phyloP scores from a whole-genome alignment of 805 yeast genomes.

The Ogataea wickerhamii region DNA sequence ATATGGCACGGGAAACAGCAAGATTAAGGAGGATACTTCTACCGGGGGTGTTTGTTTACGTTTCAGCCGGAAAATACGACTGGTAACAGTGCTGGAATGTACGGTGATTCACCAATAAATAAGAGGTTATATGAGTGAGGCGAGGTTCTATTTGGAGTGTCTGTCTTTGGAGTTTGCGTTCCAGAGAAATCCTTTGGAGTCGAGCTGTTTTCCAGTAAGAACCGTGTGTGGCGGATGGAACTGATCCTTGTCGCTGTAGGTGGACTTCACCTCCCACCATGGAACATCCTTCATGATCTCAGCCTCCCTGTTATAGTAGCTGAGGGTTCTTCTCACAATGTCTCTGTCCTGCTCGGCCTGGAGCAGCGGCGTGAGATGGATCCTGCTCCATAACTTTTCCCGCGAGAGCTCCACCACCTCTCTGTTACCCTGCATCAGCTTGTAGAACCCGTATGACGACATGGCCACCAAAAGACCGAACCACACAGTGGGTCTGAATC shows the following conservation, averaged over 20 bases:
- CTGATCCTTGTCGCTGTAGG: constrained; percentile 32
- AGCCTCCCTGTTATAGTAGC: constrained; percentile 66
- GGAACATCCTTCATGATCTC: constrained; percentile 60
- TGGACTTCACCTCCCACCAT: constrained; percentile 55
- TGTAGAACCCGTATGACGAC: constrained; percentile 71
- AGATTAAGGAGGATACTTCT: too few relatives aligned
- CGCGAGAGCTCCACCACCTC: constrained; percentile 73
- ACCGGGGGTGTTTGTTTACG: too few relatives aligned
- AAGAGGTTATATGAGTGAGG: too few relatives aligned
- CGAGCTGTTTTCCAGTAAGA: constrained; percentile 34
- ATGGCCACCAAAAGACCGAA: constrained; percentile 60
- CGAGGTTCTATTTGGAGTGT: constrained; percentile 15
- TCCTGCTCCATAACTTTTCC: constrained; percentile 75
- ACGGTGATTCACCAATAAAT: too few relatives aligned
- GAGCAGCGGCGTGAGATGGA: constrained; percentile 66
- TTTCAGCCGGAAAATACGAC: too few relatives aligned
- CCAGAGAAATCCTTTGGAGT: constrained; percentile 27
- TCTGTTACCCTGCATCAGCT: constrained; percentile 60
- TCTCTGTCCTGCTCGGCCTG: constrained; percentile 83
- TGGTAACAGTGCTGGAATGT: too few relatives aligned
- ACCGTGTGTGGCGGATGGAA: constrained; percentile 38
- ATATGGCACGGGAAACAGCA: too few relatives aligned
- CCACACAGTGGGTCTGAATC: constrained; percentile 75
- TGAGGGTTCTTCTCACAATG: constrained; percentile 62
- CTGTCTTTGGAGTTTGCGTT: constrained; percentile 33